Evolutionary conservation across 2,329 filamentous ascomycete species (phyloP).

Genomic region (Diplodia scrobiculata): DNA sequence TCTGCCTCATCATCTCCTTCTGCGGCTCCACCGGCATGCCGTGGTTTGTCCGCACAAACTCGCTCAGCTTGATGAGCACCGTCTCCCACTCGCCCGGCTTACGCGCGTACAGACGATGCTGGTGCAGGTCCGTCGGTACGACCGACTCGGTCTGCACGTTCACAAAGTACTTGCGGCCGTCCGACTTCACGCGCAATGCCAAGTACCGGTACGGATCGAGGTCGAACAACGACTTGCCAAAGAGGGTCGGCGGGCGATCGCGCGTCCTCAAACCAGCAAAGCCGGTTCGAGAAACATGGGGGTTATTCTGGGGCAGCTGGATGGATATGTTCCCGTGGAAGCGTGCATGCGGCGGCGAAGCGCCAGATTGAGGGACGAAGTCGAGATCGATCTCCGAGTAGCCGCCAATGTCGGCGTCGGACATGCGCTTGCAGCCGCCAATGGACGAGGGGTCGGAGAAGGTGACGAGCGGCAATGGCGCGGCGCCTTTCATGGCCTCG

Average conservation of each 20-base stretch:
- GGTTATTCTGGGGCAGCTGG: conserved; percentile 72
- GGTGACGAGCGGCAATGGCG: conserved; percentile 64
- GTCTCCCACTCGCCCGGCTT: conserved; percentile 91
- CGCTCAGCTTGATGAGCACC: conserved; percentile 82
- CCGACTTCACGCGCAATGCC: conserved; percentile 83
- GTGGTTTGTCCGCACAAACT: conserved; percentile 93
- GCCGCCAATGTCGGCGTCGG: conserved; percentile 82
- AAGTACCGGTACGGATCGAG: conserved; percentile 87
- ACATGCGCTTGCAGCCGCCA: conserved; percentile 70
- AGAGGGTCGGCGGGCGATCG: conserved; percentile 75
- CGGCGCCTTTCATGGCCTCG: conserved; percentile 68
- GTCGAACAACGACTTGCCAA: conserved; percentile 83
- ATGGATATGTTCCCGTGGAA: conserved; percentile 91
- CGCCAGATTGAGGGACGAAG: conserved; percentile 54
- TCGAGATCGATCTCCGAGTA: conserved; percentile 76
- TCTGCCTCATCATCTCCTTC: conserved; percentile 81
- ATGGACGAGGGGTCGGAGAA: conserved; percentile 58
- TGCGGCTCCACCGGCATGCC: conserved; percentile 92
- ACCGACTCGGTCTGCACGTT: conserved; percentile 95
- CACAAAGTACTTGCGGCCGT: conserved; percentile 88
- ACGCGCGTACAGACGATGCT: conserved; percentile 82
- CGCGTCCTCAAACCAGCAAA: conserved; percentile 89
- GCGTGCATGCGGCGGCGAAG: conserved; percentile 66
- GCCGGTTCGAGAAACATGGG: conserved; percentile 75
- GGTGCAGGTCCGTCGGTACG: conserved; percentile 91